Conservation (phyloP, 2,329 filamentous ascomycete species). For the Colletotrichum simmondsii region DNA sequence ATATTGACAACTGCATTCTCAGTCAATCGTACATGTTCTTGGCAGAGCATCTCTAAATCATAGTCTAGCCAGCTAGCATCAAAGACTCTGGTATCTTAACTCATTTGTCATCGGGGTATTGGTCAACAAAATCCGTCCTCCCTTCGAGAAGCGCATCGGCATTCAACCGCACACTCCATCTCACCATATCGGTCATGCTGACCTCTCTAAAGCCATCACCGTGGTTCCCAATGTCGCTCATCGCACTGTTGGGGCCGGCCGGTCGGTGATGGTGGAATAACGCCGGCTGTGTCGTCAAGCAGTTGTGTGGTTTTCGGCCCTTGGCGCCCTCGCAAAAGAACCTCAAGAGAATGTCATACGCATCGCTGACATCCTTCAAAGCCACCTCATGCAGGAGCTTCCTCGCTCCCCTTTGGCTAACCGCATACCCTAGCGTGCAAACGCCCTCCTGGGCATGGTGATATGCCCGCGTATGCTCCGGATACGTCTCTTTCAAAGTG, state of each 20-base stretch:
- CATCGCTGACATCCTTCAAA: slow-evolving; percentile 49
- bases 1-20: too few species aligned
- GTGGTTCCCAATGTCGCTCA: slow-evolving; percentile 51
- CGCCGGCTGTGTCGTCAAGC: slow-evolving; percentile 53
- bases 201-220: slow-evolving; percentile 42
- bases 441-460: slow-evolving; percentile 52
- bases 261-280: slow-evolving; percentile 59
- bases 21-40: too few species aligned
- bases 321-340: slow-evolving; percentile 56
- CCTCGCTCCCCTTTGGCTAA: slow-evolving; percentile 55
- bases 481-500: slow-evolving; percentile 46
- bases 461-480: slow-evolving; percentile 55
- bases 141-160: slow-evolving; percentile 50
- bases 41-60: too few species aligned
- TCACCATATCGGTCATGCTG: slow-evolving; percentile 46
- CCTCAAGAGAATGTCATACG: slow-evolving; percentile 57
- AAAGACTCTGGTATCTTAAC: too few species aligned
- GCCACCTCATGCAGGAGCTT: slow-evolving; percentile 55
- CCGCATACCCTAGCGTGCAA: slow-evolving; percentile 56
- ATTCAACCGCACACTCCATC: slow-evolving; percentile 54
- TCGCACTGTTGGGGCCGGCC: slow-evolving; percentile 45
- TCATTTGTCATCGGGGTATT: slow-evolving; percentile 39
- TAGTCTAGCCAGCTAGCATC: too few species aligned
- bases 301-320: slow-evolving; percentile 47
- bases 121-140: slow-evolving; percentile 41